Conservation (phyloP, 192 early-diverging fungal species). For the Podila clonocystis region DNA sequence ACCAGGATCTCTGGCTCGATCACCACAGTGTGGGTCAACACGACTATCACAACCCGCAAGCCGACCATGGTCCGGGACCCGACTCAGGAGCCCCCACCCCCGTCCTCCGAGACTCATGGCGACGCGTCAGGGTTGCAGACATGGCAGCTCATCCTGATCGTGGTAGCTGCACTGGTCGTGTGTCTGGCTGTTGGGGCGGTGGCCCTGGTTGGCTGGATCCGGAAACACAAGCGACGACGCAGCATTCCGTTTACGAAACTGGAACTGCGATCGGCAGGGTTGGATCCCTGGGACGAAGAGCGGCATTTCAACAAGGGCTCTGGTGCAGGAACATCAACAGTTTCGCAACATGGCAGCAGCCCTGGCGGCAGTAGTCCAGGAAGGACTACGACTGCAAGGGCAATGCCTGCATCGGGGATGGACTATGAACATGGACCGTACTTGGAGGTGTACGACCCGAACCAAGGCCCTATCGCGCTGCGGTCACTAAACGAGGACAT, state of each 20-base stretch:
- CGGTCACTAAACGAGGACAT: neutral
- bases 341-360: neutral
- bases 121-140: neutral
- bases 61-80: slow-evolving; percentile 36
- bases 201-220: slow-evolving; percentile 7
- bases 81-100: slow-evolving; percentile 13
- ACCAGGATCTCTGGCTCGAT: slow-evolving; percentile 21
- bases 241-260: neutral
- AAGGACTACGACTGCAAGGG: neutral
- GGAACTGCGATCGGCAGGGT: neutral
- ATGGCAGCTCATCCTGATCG: slow-evolving; percentile 24
- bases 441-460: neutral
- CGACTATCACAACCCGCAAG: neutral
- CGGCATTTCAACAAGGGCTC: neutral
- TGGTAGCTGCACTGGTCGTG: slow-evolving; percentile 8
- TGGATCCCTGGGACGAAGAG: neutral
- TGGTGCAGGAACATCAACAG: neutral
- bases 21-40: slow-evolving; percentile 12
- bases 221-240: neutral
- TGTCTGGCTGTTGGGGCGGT: neutral
- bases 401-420: neutral
- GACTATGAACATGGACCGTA: neutral
- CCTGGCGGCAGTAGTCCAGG: neutral
- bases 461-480: neutral
- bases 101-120: neutral